A percentile compares a stretch with the other conserved stretches of the same genome.
Conservation (phyloP, 306 rosid genomes). For the Cotoneaster glaucophyllus region DNA sequence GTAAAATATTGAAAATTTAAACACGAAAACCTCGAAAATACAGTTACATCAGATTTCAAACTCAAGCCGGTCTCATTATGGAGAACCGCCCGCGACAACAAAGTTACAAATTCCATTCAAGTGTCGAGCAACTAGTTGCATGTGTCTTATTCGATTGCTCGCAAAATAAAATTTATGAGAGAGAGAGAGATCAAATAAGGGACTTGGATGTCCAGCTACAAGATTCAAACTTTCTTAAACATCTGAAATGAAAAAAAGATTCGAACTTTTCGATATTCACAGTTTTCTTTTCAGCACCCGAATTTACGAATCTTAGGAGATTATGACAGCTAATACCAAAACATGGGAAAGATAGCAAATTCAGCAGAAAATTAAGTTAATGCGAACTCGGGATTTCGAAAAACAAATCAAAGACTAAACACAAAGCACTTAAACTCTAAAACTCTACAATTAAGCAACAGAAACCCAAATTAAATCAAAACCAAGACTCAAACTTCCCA, state of each 20-base stretch:
- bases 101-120: neutral
- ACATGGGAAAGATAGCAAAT: neutral
- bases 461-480: neutral
- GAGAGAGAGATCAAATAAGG: neutral
- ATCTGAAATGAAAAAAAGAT: neutral
- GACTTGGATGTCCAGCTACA: neutral
- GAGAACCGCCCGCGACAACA: neutral
- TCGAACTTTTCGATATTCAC: neutral
- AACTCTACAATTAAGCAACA: neutral
- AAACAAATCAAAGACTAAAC: neutral
- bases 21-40: neutral
- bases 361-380: conserved; percentile 1
- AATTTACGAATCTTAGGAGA: neutral
- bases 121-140: neutral
- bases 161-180: neutral
- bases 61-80: neutral
- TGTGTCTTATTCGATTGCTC: neutral
- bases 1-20: neutral
- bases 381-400: neutral
- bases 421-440: neutral
- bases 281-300: neutral
- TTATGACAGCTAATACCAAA: neutral
- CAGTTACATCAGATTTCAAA: neutral
- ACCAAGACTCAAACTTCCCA: neutral
- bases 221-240: neutral